Percentiles rank a stretch among this genome's conserved stretches.
Evolutionary conservation across 2,329 filamentous ascomycete species (phyloP).

Genomic region (Lachnellula suecica): DNA sequence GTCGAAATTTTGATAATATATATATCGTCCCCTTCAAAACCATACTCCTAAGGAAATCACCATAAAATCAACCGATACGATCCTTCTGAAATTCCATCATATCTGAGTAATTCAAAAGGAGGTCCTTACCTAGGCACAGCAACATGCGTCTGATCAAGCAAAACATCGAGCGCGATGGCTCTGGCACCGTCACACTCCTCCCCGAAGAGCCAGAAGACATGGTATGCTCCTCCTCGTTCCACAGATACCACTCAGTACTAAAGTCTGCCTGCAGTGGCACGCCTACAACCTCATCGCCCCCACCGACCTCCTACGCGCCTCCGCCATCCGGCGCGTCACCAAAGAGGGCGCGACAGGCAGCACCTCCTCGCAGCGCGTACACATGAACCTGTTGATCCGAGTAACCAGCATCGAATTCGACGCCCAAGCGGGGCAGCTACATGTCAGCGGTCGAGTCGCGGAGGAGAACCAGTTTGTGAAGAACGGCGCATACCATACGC

Average conservation of each 20-base stretch:
- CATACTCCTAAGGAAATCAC: no score
- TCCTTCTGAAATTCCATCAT: background rate
- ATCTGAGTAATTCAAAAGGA: background rate
- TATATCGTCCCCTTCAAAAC: no score
- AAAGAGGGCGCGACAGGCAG: constrained; percentile 57
- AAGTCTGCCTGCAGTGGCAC: constrained; percentile 60
- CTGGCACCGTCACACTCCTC: constrained; percentile 63
- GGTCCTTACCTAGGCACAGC: background rate
- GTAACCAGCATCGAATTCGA: constrained; percentile 70
- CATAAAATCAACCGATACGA: no score
- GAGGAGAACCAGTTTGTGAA: constrained; percentile 68
- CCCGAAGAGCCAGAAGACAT: constrained; percentile 77
- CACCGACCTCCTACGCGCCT: constrained; percentile 62
- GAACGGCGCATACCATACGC: constrained; percentile 66
- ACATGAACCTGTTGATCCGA: constrained; percentile 62
- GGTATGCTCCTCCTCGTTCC: constrained; percentile 50
- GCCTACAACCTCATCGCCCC: constrained; percentile 72
- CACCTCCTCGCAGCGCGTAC: constrained; percentile 61
- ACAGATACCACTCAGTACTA: no score
- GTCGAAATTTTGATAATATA: no score
- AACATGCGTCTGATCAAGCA: constrained; percentile 67
- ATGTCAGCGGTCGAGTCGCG: constrained; percentile 65
- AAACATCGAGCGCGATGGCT: constrained; percentile 64
- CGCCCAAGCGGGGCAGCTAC: constrained; percentile 64
- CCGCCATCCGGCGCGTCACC: constrained; percentile 65